Conservation (phyloP, 2,329 filamentous ascomycete genomes). For the Fusarium nygamai region DNA sequence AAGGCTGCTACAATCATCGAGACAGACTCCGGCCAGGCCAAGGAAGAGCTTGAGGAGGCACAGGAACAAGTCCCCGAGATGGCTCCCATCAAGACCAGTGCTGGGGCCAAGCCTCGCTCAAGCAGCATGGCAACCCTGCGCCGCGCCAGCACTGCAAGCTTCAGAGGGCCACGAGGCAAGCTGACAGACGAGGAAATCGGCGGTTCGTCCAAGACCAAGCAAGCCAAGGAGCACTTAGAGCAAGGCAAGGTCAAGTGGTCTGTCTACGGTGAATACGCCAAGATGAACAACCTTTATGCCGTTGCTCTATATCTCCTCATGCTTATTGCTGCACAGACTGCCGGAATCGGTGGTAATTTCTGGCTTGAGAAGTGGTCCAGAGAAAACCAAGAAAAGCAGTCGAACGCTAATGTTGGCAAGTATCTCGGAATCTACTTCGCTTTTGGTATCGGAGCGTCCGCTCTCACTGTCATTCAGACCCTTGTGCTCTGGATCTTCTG, state of each 20-base stretch:
- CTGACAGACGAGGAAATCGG: slow-evolving; percentile 84
- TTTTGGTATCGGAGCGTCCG: slow-evolving; percentile 87
- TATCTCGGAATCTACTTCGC: slow-evolving; percentile 97
- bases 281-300: slow-evolving; percentile 88
- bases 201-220: slow-evolving; percentile 77
- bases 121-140: slow-evolving; percentile 84
- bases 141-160: slow-evolving; percentile 90
- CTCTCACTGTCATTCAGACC: slow-evolving; percentile 89
- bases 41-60: slow-evolving; percentile 77
- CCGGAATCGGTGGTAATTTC: slow-evolving; percentile 83
- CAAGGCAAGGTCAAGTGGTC: slow-evolving; percentile 98
- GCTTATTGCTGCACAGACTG: slow-evolving; percentile 82
- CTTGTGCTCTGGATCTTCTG: slow-evolving; percentile 99
- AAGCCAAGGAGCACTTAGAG: slow-evolving; percentile 87
- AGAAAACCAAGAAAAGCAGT: slow-evolving; percentile 71
- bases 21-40: slow-evolving; percentile 62
- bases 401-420: slow-evolving; percentile 82
- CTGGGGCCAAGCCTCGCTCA: slow-evolving; percentile 64
- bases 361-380: slow-evolving; percentile 98
- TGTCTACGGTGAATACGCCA: slow-evolving; percentile 94
- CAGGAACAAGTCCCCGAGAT: slow-evolving; percentile 82
- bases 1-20: slow-evolving; percentile 69
- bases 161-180: slow-evolving; percentile 86
- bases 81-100: slow-evolving; percentile 73
- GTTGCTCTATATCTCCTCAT: slow-evolving; percentile 82